Conservation (phyloP, 1,284 basidiomycete genomes). For the Volvariella surrecta region DNA sequence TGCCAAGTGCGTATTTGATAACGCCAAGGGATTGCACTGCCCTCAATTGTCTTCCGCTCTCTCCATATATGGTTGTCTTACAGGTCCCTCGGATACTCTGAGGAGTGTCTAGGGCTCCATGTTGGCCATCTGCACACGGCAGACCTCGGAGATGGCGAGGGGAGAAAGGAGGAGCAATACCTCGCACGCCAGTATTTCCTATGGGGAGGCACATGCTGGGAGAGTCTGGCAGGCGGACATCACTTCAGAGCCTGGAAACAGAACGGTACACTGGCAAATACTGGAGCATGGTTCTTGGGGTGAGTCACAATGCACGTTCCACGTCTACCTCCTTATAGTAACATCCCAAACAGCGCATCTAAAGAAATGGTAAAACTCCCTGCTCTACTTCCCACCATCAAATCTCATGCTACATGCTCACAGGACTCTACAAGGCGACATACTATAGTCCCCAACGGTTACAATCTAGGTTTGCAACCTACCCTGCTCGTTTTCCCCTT, state of each 20-base stretch:
- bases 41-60: conserved; percentile 4
- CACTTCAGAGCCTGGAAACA: conserved; percentile 68
- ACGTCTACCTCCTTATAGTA: neutral
- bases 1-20: conserved; percentile 36
- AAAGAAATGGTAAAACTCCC: conserved; percentile 51
- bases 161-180: conserved; percentile 49
- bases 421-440: conserved; percentile 61
- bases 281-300: conserved; percentile 68
- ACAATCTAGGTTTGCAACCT: conserved; percentile 45
- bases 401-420: neutral
- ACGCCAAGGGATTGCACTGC: too few relatives aligned
- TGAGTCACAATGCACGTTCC: conserved; percentile 21
- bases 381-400: neutral
- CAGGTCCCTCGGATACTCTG: conserved; percentile 73
- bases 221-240: conserved; percentile 57
- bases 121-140: conserved; percentile 59
- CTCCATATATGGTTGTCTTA: conserved; percentile 5
- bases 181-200: conserved; percentile 63
- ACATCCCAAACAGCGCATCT: conserved; percentile 42
- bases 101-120: conserved; percentile 68
- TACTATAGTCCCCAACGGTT: conserved; percentile 66
- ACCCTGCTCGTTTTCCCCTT: neutral
- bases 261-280: conserved; percentile 55
- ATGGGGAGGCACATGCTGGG: conserved; percentile 63
- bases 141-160: conserved; percentile 66